These are phyloP conservation scores for Lithospermum erythrorhizon DNA, from an alignment of 257 asterid genomes.

Conservation along the genomic window DNA sequence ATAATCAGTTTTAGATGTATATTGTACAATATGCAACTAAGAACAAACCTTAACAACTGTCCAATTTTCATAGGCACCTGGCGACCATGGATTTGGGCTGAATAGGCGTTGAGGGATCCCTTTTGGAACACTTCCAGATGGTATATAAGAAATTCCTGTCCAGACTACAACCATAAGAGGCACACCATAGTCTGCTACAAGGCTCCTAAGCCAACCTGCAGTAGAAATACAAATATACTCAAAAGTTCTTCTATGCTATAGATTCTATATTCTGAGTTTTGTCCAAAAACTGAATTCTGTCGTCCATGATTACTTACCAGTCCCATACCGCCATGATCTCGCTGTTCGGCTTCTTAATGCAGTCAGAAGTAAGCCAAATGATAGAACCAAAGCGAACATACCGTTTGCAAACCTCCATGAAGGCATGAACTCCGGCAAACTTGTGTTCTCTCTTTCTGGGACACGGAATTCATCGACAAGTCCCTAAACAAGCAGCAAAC, in stretches of 20 bases:
- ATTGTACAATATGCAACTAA: background rate
- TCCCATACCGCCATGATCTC: constrained; percentile 80
- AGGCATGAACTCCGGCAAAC: constrained; percentile 34
- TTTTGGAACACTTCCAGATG: constrained; percentile 60
- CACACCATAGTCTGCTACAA: constrained; percentile 87
- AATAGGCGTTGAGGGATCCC: constrained; percentile 85
- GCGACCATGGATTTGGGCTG: constrained; percentile 97
- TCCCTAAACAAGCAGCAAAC: constrained; percentile 31
- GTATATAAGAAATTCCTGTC: constrained; percentile 77
- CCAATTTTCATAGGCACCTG: constrained; percentile 85
- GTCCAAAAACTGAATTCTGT: background rate
- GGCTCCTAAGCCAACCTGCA: constrained; percentile 78
- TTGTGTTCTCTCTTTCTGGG: constrained; percentile 48
- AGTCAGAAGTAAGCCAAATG: constrained; percentile 65
- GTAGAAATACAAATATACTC: background rate
- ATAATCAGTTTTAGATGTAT: background rate
- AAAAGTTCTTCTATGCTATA: background rate
- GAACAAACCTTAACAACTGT: constrained; percentile 66
- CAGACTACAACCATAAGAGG: constrained; percentile 87
- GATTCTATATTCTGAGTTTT: background rate
- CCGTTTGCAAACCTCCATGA: constrained; percentile 92
- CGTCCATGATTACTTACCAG: constrained; percentile 34
- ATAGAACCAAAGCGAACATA: constrained; percentile 71
- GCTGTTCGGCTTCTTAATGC: constrained; percentile 80
- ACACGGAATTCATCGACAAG: constrained; percentile 77